Evolutionary conservation across 208 protist genomes (phyloP).

Genomic region (Wallacemonas sp.): DNA sequence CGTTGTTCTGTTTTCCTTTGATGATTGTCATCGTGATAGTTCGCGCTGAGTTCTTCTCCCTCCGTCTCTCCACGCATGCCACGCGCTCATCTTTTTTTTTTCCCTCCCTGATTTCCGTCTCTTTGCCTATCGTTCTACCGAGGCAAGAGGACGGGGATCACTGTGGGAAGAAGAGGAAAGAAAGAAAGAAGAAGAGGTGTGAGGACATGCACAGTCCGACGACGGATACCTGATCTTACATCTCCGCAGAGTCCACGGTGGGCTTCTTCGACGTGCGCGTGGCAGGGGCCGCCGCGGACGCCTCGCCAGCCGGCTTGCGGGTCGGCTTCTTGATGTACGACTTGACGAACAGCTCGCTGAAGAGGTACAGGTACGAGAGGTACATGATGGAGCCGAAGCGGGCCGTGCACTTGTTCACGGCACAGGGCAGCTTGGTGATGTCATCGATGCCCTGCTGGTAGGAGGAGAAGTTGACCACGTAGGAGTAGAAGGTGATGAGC

Average conservation of each 20-base stretch:
- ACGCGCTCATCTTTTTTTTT: no score
- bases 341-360: slow-evolving; percentile 83
- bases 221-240: no score
- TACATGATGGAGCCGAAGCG: slow-evolving; percentile 87
- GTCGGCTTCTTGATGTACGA: slow-evolving; percentile 58
- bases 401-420: slow-evolving; percentile 45
- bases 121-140: no score
- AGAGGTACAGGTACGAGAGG: slow-evolving; percentile 90
- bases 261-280: not conserved
- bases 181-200: no score
- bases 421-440: slow-evolving; percentile 49
- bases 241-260: not conserved
- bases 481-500: slow-evolving; percentile 52
- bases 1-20: no score
- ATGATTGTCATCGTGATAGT: no score
- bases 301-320: not conserved
- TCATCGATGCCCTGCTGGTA: slow-evolving; percentile 46
- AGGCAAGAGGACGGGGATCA: no score
- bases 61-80: no score
- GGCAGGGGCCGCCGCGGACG: not conserved
- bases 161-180: no score
- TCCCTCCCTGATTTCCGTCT: no score
- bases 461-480: slow-evolving; percentile 34
- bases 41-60: no score
- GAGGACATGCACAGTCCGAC: no score